Conservation (phyloP, 108 stramenopile genomes). For the Nitzschia sp. region DNA sequence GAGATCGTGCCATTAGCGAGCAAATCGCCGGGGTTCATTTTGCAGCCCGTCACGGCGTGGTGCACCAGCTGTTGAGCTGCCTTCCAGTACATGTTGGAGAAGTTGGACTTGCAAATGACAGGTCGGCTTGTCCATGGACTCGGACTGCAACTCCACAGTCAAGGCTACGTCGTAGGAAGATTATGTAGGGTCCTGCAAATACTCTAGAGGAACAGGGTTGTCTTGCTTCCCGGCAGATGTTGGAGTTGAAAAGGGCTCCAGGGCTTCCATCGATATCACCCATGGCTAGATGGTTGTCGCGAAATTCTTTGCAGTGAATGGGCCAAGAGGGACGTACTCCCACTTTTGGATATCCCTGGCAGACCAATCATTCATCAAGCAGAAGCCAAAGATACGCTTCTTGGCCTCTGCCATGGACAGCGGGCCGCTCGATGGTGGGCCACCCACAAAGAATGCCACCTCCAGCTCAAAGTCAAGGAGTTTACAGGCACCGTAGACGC, state of each 20-base stretch:
- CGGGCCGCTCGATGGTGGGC: conserved; percentile 35
- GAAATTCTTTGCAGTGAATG: conserved; percentile 92
- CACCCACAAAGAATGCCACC: conserved; percentile 89
- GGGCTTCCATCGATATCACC: conserved; percentile 84
- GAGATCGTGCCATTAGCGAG: conserved; percentile 88
- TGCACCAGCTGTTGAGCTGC: conserved; percentile 88
- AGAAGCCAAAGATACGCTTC: conserved; percentile 88
- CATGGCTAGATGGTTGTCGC: conserved; percentile 88
- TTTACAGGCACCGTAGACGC: conserved; percentile 71
- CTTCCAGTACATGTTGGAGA: conserved; percentile 86
- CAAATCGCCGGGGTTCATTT: conserved; percentile 86
- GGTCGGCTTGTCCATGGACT: conserved; percentile 31
- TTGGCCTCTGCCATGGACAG: conserved; percentile 74
- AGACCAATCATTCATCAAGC: conserved; percentile 93
- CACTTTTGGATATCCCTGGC: conserved; percentile 87
- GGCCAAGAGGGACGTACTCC: conserved; percentile 95
- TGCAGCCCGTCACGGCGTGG: conserved; percentile 89
- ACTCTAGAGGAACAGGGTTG: conserved; percentile 72
- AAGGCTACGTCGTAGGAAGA: conserved; percentile 78
- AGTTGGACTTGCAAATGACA: conserved; percentile 72
- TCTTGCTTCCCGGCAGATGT: conserved; percentile 57
- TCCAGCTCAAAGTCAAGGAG: conserved; percentile 92
- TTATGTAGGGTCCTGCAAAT: conserved; percentile 71
- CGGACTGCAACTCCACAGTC: conserved; percentile 61
- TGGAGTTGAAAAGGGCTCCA: conserved; percentile 61